Evolutionary conservation across 768 basidiomycete genomes (phyloP), one percentile per base, ranked within the genome.

Genomic region (Boletus rufocinnamomeus): DNA sequence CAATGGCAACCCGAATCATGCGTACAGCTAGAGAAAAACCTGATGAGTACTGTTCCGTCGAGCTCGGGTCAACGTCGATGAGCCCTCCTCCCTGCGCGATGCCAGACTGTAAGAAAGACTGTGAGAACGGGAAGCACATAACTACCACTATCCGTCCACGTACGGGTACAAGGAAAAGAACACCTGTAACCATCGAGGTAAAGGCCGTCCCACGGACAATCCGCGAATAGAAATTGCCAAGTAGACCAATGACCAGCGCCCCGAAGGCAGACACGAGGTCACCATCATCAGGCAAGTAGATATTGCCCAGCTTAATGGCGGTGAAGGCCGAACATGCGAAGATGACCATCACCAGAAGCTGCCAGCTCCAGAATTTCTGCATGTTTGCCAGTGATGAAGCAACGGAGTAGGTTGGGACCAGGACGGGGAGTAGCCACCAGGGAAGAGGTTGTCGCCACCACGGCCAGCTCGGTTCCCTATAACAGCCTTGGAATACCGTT

Each of bases 131-230:
- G 52, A 55, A 11, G 47, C 27, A 40, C 40, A 28, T 21, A 50
- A n/a, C 28, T 25, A 35, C 45, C 44, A n/a, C 28, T 25, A 35
- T 46, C 44, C 8, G 38, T 50, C 43, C 48, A 76, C 89, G 71
- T 70, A 93, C 93, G 48, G 93, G 92, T 13, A 95, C 92, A 23
- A 94, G 77, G 72, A 94, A 93, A 49, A 93, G 74, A n/a, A 95
- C 88, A n/a, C 90, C 89, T 3, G 92, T 89, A n/a, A 93, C 89
- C 89, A 93, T 95, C 13, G 88, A 85, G 0, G 91, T 92, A 71
- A 94, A 95, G 4, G 93, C 91, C 3, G 91, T 93, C 52, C 91
- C 91, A 30, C 85, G 79, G 57, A 86, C 77, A 19, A 88, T 72
- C 19, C 91, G 82, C 37, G 90, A 91, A 69, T 92, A 93, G n/a